Conservation (phyloP, 2,329 filamentous ascomycete genomes). For the Neofusicoccum parvum region DNA sequence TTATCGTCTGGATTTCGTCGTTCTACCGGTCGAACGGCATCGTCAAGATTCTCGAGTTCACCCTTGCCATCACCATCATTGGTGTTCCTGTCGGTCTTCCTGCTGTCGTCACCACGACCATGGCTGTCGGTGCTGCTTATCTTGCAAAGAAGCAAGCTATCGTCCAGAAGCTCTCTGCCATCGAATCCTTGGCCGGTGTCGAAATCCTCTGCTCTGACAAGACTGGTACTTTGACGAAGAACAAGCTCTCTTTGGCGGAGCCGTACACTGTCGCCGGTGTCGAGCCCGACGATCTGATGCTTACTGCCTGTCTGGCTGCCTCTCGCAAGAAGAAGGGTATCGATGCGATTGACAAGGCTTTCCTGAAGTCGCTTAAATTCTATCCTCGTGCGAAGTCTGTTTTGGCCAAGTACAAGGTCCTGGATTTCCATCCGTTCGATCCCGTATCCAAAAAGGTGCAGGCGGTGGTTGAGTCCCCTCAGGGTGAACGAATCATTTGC, state of each 20-base stretch:
- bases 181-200: constrained; percentile 88
- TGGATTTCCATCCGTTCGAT: constrained; percentile 87
- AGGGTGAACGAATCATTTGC: constrained; percentile 82
- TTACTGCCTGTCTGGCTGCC: constrained; percentile 86
- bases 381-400: constrained; percentile 82
- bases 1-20: constrained; percentile 81
- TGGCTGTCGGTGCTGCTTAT: constrained; percentile 91
- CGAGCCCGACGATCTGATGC: constrained; percentile 85
- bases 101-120: constrained; percentile 89
- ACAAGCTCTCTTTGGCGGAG: constrained; percentile 85
- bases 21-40: constrained; percentile 88
- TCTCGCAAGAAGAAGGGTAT: constrained; percentile 96
- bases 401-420: constrained; percentile 79
- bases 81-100: constrained; percentile 92
- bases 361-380: constrained; percentile 80
- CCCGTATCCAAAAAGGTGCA: constrained; percentile 92
- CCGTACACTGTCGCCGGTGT: constrained; percentile 82
- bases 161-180: constrained; percentile 88
- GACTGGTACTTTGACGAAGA: constrained; percentile 91
- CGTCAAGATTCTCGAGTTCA: constrained; percentile 78
- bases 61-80: constrained; percentile 85
- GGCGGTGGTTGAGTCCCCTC: constrained; percentile 78
- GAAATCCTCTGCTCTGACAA: constrained; percentile 95
- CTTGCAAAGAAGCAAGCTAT: constrained; percentile 92
- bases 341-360: constrained; percentile 92